Base-by-base conservation (phyloP, 768 basidiomycete species). In the Mycena metata region DNA sequence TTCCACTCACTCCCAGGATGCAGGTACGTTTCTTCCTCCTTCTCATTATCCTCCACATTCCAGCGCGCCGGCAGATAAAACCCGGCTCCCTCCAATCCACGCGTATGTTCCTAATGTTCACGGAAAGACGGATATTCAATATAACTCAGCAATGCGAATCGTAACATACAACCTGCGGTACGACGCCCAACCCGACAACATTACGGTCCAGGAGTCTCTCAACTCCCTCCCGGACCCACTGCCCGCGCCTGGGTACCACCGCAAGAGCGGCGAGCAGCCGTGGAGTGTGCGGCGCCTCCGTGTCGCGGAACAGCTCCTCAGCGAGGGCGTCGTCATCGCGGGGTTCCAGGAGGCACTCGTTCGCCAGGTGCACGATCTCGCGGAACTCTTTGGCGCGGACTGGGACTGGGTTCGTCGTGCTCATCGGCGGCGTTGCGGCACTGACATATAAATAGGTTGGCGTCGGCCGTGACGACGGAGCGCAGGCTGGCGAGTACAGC, bases 401-500 rank as follows among this genome's bases (percentile, higher is more conserved):
- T 91, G 86, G 85, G 82, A 77, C 17, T 87, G 86, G 85, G 87
- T 87, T 60, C 57, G 83, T 72, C 19, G 17, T 23, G 11, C 5
- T 6, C 30, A 30, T 30, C 55, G 24, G 7, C n/a, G 39, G 23
- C 17, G 45, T 23, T 50, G 39, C 58, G 46, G 36, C 26, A 42
- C 30, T 59, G n/a, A 68, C 24, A 12, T 55, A 52, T 60, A 35
- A 7, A 45, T 43, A 87, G 84, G 83, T 89, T 23, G 90, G 89
- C 2, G 88, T 90, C 0, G 90, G 89, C 0, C 80, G 90, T n/a
- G 85, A 89, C 60, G 87, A 91, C 71, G 90, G 90, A 4, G 76
- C 76, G 10, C 65, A 78, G 17, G 82, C 80, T 1, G 90, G 90
- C 36, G 90, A 91, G 75, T 90, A 88, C 75, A 83, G 83, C 70